Percentiles rank a stretch among this genome's conserved stretches.
Conservation (phyloP, 75 land plant species). For the Adiantum capillusveneris region DNA sequence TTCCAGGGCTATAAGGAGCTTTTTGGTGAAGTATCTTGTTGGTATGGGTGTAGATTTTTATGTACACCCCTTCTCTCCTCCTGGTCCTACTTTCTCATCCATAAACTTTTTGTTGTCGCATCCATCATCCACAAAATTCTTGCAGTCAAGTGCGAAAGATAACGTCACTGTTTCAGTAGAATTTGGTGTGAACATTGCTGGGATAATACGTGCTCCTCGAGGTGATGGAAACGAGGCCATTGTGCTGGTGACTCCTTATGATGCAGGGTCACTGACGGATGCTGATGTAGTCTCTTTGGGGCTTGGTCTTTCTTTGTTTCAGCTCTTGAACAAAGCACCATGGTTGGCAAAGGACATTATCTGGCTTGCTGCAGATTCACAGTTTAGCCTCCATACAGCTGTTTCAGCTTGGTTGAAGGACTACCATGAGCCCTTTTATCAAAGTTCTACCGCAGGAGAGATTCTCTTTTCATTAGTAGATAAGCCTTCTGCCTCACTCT, state of each 20-base stretch:
- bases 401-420: slow-evolving; percentile 84
- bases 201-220: slow-evolving; percentile 79
- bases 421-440: slow-evolving; percentile 46
- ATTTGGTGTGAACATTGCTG: slow-evolving; percentile 61
- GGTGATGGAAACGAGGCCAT: slow-evolving; percentile 95
- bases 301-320: slow-evolving; percentile 61
- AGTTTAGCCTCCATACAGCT: slow-evolving; percentile 56
- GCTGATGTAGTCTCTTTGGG: slow-evolving; percentile 59
- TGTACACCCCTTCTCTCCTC: slow-evolving; percentile 56
- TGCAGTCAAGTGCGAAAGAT: not conserved
- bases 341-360: slow-evolving; percentile 96
- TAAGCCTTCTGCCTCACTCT: not conserved
- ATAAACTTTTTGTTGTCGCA: slow-evolving; percentile 50
- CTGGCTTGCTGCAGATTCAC: slow-evolving; percentile 81
- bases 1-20: slow-evolving; percentile 49
- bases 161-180: slow-evolving; percentile 21
- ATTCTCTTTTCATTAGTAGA: not conserved
- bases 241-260: slow-evolving; percentile 86
- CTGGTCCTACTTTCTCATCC: slow-evolving; percentile 42
- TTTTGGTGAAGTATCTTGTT: slow-evolving; percentile 44
- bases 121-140: slow-evolving; percentile 9
- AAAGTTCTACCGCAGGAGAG: slow-evolving; percentile 12
- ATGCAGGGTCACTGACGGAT: slow-evolving; percentile 23
- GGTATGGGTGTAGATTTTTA: slow-evolving; percentile 68
- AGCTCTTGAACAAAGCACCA: slow-evolving; percentile 42